Evolutionary conservation across 2,329 filamentous ascomycete genomes (phyloP).

Genomic region (Alternaria metachromatica): DNA sequence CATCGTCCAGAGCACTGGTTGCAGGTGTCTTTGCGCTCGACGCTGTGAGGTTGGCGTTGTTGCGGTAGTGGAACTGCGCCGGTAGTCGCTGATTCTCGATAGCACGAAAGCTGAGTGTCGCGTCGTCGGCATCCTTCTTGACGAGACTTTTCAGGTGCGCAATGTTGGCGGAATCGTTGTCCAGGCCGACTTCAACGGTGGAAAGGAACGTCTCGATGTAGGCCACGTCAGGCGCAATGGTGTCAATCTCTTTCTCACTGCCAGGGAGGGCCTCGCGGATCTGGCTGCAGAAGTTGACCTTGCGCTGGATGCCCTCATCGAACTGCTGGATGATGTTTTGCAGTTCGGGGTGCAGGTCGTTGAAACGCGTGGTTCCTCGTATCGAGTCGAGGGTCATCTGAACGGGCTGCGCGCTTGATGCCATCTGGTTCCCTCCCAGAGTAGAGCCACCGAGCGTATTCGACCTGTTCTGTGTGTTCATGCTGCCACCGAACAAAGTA

Average conservation of each 20-base stretch:
- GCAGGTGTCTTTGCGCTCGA: conserved; percentile 37
- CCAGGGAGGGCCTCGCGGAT: conserved; percentile 70
- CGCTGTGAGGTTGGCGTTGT: conserved; percentile 48
- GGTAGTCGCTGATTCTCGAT: conserved; percentile 78
- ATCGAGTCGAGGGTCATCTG: conserved; percentile 64
- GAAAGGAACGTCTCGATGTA: conserved; percentile 68
- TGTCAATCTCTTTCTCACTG: conserved; percentile 68
- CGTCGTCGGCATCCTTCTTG: conserved; percentile 72
- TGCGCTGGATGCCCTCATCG: conserved; percentile 79
- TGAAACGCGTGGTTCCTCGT: conserved; percentile 87
- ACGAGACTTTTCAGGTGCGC: conserved; percentile 63
- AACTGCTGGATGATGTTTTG: conserved; percentile 79
- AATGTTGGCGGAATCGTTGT: conserved; percentile 68
- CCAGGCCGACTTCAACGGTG: conserved; percentile 67
- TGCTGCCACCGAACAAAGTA: conserved; percentile 43
- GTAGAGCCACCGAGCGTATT: conserved; percentile 35
- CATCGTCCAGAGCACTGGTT: conserved; percentile 46
- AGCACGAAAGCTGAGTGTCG: conserved; percentile 73
- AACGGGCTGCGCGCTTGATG: conserved; percentile 33
- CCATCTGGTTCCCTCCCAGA: conserved; percentile 34
- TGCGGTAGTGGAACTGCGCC: conserved; percentile 63
- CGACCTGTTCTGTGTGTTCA: conserved; percentile 37
- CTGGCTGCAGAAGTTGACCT: conserved; percentile 78
- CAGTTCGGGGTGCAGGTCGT: conserved; percentile 82
- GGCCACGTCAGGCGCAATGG: conserved; percentile 69